Evolutionary conservation across 192 early-diverging fungal genomes (phyloP), one percentile per base, ranked within the genome.

Genomic region (Rhizophagus sp.): DNA sequence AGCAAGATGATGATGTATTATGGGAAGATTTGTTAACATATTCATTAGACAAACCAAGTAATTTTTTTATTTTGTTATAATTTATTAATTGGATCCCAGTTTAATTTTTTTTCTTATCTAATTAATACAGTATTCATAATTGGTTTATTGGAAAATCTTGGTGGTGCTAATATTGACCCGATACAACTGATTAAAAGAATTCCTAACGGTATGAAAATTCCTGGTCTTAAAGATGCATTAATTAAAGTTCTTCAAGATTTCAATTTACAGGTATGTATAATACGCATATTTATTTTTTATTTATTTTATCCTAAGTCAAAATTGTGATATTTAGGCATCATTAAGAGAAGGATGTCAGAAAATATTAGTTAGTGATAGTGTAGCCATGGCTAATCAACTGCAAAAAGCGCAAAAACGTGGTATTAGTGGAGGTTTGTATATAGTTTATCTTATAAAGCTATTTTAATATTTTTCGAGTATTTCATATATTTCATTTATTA

Each of bases 1-100:
- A 99, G 72, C 97, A 98, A 85, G 96, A 95, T 79, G 97, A 99
- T 85, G 92, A 93, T 25, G 93, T 92, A 25, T 86, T 99, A 67
- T 99, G 98, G 98, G 93, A 95, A 84, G 98, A 99, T 83, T 82
- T 99, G 41, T 85, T 98, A 12, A 93, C 84, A 73, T 99, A 97
- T 85, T 93, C 96, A 1, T 93, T 94, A 89, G 96, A 98, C 82
- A 98, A 99, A 81, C 98, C 98, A 52, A 80, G 95, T 95, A 87
- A 24, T 34, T 66, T 27, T 19, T 1, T 65, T 66, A 9, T 13
- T 33, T 41, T 22, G 3, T 52, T 57, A 17, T 57, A 19, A 8
- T 49, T 61, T 57, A 33, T 74, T 61, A 13, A 22, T 52, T 25
- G 10, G 17, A 27, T n/a, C 2, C 15, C 47, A 12, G 61, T 17